Base-by-base conservation (phyloP, 805 yeast species). In the Lipomyces lipofer region DNA sequence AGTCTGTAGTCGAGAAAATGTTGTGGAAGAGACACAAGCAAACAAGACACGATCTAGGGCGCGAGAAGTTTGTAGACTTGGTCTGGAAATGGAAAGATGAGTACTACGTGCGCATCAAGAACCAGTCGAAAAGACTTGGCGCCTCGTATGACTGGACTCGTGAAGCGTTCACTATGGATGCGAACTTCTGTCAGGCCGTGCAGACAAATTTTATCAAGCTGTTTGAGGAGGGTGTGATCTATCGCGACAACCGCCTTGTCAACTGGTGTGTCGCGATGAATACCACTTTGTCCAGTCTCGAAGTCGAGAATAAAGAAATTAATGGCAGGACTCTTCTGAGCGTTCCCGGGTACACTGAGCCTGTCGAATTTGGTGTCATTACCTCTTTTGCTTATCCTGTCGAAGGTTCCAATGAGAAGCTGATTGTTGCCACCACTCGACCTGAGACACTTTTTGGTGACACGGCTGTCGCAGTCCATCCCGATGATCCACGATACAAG, bases 41-140 rank as follows among this genome's bases (percentile, higher is more conserved):
- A 70, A 90, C 98, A 49, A 86, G 98, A 75, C 97, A 94, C 71
- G 98, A 94, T 69, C 82, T 81, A 59, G 96, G 97, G 59, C 88
- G 99, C 75, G 97, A 92, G 70, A 84, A 81, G 60, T 94, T 94
- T 64, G 75, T 88, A 53, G 85, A 79, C 35, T 85, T 86, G 69
- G 97, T 94, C 28, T 94, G 98, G 98, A 96, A 89, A 64, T 94
- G 99, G 99, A 94, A 94, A 71, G 95, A 90, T 60, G 90, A 86
- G 58, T 94, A 94, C 75, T 97, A 94, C 65, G 72, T 71, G 52
- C 85, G 86, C 66, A 94, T 94, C 72, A 88, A 87, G 76, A 70
- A 78, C 62, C 99, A 94, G 75, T 82, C 92, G 69, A 76, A 82
- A 71, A 82, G 82, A 59, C 79, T 94, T 69, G 99, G 99, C 71